Percentiles rank a stretch among this genome's conserved stretches.
phyloP scores from a whole-genome alignment of 2,329 filamentous ascomycete genomes.

The Passalora sequoiae region DNA sequence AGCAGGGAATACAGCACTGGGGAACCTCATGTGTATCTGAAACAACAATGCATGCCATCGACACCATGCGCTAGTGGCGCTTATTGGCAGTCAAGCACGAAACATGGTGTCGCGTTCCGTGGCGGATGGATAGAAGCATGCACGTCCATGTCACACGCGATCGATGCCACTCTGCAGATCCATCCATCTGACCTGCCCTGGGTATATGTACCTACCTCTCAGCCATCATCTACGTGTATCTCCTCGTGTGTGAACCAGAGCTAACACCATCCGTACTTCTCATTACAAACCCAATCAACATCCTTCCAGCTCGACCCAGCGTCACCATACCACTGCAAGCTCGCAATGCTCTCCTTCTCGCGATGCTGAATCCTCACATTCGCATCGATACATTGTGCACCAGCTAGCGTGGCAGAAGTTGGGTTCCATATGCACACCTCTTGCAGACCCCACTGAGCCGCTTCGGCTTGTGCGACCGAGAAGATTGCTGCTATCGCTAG shows the following conservation, averaged over 20 bases:
- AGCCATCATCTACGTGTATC: too few relatives aligned
- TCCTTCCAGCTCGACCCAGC: slow-evolving; percentile 38
- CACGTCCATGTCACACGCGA: neutral
- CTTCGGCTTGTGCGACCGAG: slow-evolving; percentile 62
- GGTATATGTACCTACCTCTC: too few relatives aligned
- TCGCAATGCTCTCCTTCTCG: slow-evolving; percentile 63
- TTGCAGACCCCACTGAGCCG: slow-evolving; percentile 63
- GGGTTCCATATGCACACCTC: slow-evolving; percentile 83
- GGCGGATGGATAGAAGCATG: too few relatives aligned
- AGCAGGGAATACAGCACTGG: too few relatives aligned
- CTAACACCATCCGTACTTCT: slow-evolving; percentile 74
- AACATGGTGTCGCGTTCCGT: too few relatives aligned
- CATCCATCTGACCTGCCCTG: too few relatives aligned
- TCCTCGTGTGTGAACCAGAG: neutral
- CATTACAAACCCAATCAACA: slow-evolving; percentile 68
- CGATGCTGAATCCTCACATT: slow-evolving; percentile 50
- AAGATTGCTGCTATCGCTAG: slow-evolving; percentile 59
- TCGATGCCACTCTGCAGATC: too few relatives aligned
- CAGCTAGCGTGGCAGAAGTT: slow-evolving; percentile 44
- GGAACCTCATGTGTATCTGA: too few relatives aligned
- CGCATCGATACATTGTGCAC: slow-evolving; percentile 44
- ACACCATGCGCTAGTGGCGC: too few relatives aligned
- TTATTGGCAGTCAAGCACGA: too few relatives aligned
- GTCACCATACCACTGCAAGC: slow-evolving; percentile 65
- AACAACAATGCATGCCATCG: too few relatives aligned